Evolutionary conservation across 73 alveolate species (phyloP).

Genomic region (Tetrahymena borealis): DNA sequence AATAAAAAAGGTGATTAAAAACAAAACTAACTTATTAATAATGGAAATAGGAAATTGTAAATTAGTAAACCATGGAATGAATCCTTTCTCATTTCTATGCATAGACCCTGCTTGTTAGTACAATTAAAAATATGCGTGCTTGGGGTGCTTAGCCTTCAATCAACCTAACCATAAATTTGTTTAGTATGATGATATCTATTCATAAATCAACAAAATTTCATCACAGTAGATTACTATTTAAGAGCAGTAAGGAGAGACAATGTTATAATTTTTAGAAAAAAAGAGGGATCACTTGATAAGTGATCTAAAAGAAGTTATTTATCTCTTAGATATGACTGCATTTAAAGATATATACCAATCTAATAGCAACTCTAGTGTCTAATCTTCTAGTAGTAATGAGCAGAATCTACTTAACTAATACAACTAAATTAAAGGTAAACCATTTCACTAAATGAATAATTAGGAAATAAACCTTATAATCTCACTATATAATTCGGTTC

Average conservation of each 20-base stretch:
- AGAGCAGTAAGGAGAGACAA: background rate
- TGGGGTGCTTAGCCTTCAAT: background rate
- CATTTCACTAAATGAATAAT: too few species aligned
- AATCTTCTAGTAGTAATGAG: too few species aligned
- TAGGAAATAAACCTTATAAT: too few species aligned
- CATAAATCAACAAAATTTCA: too few species aligned
- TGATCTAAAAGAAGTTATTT: background rate
- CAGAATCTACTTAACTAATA: too few species aligned
- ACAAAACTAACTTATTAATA: background rate
- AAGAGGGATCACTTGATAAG: background rate
- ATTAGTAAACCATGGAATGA: background rate
- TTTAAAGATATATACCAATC: background rate
- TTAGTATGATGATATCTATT: background rate
- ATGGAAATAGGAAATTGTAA: background rate
- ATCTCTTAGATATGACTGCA: background rate
- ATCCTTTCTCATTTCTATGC: background rate
- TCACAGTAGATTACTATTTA: too few species aligned
- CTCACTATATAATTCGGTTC: too few species aligned
- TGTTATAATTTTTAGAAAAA: background rate
- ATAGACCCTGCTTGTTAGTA: background rate
- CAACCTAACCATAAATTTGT: background rate
- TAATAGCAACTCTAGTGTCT: background rate
- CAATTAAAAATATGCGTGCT: background rate
- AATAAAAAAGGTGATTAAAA: too few species aligned
- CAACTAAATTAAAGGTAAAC: too few species aligned